These are phyloP conservation scores for Parathielavia appendiculata DNA, from an alignment of 495 filamentous ascomycete species.

Conservation along the genomic window DNA sequence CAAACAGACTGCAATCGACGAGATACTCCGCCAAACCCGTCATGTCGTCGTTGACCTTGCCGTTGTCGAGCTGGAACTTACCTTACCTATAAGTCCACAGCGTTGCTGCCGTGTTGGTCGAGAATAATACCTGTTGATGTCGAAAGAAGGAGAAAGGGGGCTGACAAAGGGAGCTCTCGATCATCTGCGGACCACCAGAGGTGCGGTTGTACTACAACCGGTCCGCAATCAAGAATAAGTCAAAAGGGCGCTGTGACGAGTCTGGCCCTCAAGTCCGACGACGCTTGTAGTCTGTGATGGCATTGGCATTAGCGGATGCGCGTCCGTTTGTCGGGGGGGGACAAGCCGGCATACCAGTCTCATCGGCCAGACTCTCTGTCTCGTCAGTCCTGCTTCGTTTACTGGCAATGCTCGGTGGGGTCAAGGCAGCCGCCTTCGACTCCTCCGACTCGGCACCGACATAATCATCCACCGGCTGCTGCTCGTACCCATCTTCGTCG, in stretches of 20 bases:
- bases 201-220: conserved; percentile 29
- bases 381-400: conserved; percentile 33
- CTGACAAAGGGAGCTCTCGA: conserved; percentile 15
- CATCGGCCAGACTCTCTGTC: conserved; percentile 29
- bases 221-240: background rate
- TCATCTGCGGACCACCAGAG: conserved; percentile 9
- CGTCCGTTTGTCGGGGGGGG: background rate
- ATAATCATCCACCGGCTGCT: conserved; percentile 13
- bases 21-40: no score
- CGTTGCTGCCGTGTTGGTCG: background rate
- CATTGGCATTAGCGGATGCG: conserved; percentile 24
- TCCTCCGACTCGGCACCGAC: conserved; percentile 31
- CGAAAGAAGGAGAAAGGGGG: conserved; percentile 6
- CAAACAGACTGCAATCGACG: background rate
- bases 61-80: background rate
- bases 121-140: conserved; percentile 12
- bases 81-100: conserved; percentile 2
- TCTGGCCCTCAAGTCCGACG: conserved; percentile 41
- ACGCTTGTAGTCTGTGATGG: conserved; percentile 44
- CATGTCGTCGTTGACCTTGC: background rate
- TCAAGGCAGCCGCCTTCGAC: conserved; percentile 5
- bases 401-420: conserved; percentile 18
- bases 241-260: conserved; percentile 9
- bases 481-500: conserved; percentile 35
- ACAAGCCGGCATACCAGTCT: conserved; percentile 35